Evolutionary conservation across 2,329 filamentous ascomycete species (phyloP).

Genomic region (Cladosporium sp.): DNA sequence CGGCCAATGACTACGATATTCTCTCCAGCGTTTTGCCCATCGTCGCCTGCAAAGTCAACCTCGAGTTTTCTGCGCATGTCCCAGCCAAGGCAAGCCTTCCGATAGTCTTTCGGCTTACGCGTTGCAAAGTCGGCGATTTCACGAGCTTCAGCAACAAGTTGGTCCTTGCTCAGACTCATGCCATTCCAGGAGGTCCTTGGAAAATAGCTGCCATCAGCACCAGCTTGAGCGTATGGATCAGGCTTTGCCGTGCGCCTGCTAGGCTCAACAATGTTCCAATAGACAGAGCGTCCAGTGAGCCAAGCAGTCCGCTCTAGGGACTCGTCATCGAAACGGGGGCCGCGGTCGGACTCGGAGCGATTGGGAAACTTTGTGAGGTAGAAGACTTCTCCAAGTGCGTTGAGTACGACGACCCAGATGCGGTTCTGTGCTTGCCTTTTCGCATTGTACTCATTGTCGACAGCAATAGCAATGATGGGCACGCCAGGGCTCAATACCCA

Average conservation of each 20-base stretch:
- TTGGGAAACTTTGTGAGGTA: constrained; percentile 73
- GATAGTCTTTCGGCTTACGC: constrained; percentile 75
- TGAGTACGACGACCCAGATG: constrained; percentile 89
- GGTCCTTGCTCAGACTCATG: constrained; percentile 68
- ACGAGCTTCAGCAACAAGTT: constrained; percentile 72
- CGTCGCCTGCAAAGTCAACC: constrained; percentile 84
- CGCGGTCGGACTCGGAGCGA: constrained; percentile 52
- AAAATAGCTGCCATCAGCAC: constrained; percentile 71
- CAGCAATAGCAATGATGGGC: constrained; percentile 77
- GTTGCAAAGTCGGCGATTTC: constrained; percentile 77
- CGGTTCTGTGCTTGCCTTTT: constrained; percentile 69
- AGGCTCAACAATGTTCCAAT: constrained; percentile 77
- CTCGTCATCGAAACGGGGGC: constrained; percentile 52
- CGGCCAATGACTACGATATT: constrained; percentile 71
- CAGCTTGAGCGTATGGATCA: constrained; percentile 70
- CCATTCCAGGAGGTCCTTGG: constrained; percentile 74
- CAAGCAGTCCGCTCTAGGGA: constrained; percentile 67
- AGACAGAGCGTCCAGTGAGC: constrained; percentile 73
- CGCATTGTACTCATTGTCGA: constrained; percentile 78
- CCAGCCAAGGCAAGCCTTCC: constrained; percentile 78
- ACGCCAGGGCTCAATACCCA: constrained; percentile 93
- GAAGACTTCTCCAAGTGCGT: constrained; percentile 88
- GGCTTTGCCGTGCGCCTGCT: constrained; percentile 71
- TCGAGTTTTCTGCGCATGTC: constrained; percentile 85
- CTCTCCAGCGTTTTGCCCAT: constrained; percentile 75